Conservation (phyloP, 108 stramenopile species). For the Chaetoceros tenuissimus region DNA sequence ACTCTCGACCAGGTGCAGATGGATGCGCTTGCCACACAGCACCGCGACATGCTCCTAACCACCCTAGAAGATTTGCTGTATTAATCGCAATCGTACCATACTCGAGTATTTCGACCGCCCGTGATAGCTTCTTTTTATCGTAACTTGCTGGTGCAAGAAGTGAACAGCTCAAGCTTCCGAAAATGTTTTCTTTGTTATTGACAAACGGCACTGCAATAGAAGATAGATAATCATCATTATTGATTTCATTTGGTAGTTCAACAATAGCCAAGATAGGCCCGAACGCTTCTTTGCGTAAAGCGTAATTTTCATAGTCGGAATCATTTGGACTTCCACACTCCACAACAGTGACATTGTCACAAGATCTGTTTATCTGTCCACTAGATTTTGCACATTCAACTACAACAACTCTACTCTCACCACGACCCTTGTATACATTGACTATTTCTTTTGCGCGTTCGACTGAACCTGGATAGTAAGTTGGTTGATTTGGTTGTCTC, state of each 20-base stretch:
- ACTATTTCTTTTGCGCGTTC: not conserved
- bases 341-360: not conserved
- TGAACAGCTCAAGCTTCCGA: slow-evolving; percentile 18
- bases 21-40: not conserved
- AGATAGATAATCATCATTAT: slow-evolving; percentile 8
- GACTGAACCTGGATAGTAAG: not conserved
- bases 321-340: slow-evolving; percentile 17
- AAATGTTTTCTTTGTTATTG: slow-evolving; percentile 21
- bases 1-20: not conserved
- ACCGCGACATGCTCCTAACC: not conserved
- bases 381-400: not conserved
- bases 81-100: not conserved
- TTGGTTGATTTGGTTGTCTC: not conserved
- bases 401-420: not conserved
- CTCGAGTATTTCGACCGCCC: not conserved
- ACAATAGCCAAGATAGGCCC: slow-evolving; percentile 20
- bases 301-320: slow-evolving; percentile 10
- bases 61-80: not conserved
- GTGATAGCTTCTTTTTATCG: not conserved
- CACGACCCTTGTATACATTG: not conserved
- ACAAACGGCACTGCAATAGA: slow-evolving; percentile 12
- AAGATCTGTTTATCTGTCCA: too few species aligned
- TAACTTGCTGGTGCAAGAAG: not conserved
- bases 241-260: slow-evolving; percentile 11
- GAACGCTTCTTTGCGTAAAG: slow-evolving; percentile 16